phyloP scores from a whole-genome alignment of 495 filamentous ascomycete genomes.

The Penicillium roqueforti region DNA sequence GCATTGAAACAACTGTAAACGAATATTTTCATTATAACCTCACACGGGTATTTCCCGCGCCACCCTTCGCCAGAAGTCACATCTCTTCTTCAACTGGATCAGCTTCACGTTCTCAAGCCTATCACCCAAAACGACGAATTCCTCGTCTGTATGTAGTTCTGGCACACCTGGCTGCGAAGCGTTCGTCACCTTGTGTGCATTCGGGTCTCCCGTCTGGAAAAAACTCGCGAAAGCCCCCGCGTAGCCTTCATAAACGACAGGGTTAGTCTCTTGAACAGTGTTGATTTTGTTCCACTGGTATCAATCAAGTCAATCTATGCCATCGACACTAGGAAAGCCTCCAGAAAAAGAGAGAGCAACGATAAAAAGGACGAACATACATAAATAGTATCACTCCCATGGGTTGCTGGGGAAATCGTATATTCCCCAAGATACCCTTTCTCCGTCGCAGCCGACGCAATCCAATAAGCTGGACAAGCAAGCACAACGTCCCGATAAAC shows the following conservation, averaged over 20 bases:
- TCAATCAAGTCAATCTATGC: background rate
- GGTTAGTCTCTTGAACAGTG: slow-evolving; percentile 48
- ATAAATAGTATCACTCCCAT: slow-evolving; percentile 56
- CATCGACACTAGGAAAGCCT: background rate
- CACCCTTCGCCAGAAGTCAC: slow-evolving; percentile 52
- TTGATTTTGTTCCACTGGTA: slow-evolving; percentile 55
- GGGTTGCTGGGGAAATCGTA: slow-evolving; percentile 53
- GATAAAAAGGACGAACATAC: slow-evolving; percentile 27
- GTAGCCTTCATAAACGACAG: slow-evolving; percentile 53
- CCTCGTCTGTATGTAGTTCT: slow-evolving; percentile 31
- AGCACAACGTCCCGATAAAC: slow-evolving; percentile 57
- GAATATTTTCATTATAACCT: background rate
- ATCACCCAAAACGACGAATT: slow-evolving; percentile 47
- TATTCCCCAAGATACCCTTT: slow-evolving; percentile 55
- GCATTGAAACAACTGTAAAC: background rate
- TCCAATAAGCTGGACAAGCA: slow-evolving; percentile 57
- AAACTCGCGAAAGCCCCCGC: slow-evolving; percentile 58
- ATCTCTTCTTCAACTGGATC: slow-evolving; percentile 40
- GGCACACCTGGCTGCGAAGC: slow-evolving; percentile 43
- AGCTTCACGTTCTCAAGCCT: slow-evolving; percentile 41
- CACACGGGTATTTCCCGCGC: slow-evolving; percentile 38
- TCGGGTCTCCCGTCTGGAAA: slow-evolving; percentile 56
- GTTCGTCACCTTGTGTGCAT: slow-evolving; percentile 53
- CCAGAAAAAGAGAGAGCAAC: background rate
- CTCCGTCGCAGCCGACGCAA: slow-evolving; percentile 40